These are phyloP conservation scores for Rheum nobile DNA, from an alignment of 148 eudicot species.

Conservation along the genomic window DNA sequence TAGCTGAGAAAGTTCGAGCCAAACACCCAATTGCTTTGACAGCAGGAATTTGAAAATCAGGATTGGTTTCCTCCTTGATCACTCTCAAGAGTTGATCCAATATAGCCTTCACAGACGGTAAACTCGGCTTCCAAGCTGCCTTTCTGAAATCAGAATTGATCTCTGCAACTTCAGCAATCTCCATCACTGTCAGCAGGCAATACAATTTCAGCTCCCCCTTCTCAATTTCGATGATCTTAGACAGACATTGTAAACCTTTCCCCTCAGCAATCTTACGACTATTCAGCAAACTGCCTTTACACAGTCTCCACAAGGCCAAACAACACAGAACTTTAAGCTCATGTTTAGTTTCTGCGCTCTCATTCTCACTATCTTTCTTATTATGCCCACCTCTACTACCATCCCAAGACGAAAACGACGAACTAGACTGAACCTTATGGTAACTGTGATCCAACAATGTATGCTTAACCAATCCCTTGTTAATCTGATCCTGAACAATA, in stretches of 20 bases:
- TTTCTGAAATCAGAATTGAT: constrained; percentile 46
- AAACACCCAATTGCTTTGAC: constrained; percentile 57
- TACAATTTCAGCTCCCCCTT: constrained; percentile 40
- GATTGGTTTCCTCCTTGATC: constrained; percentile 35
- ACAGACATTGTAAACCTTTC: constrained; percentile 55
- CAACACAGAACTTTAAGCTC: constrained; percentile 49
- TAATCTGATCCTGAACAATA: constrained; percentile 32
- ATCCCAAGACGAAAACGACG: constrained; percentile 25
- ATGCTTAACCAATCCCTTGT: constrained; percentile 33
- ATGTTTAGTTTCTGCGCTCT: constrained; percentile 40
- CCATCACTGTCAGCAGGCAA: constrained; percentile 65
- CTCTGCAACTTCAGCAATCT: constrained; percentile 63
- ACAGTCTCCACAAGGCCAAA: constrained; percentile 51
- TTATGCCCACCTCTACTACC: constrained; percentile 17
- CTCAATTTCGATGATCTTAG: constrained; percentile 59
- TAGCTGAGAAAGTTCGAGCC: constrained; percentile 59
- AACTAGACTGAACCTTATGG: constrained; percentile 20
- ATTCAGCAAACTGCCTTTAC: constrained; percentile 40
- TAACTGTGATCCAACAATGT: constrained; percentile 7
- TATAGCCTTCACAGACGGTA: constrained; percentile 51
- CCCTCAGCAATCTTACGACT: constrained; percentile 75
- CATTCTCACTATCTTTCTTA: constrained; percentile 37
- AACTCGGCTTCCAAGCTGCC: constrained; percentile 59
- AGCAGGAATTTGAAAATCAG: constrained; percentile 30
- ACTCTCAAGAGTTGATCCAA: constrained; percentile 63